A percentile compares a stretch with the other conserved stretches of the same genome.
Conservation (phyloP, 805 yeast species). For the Yueomyces sinensis region DNA sequence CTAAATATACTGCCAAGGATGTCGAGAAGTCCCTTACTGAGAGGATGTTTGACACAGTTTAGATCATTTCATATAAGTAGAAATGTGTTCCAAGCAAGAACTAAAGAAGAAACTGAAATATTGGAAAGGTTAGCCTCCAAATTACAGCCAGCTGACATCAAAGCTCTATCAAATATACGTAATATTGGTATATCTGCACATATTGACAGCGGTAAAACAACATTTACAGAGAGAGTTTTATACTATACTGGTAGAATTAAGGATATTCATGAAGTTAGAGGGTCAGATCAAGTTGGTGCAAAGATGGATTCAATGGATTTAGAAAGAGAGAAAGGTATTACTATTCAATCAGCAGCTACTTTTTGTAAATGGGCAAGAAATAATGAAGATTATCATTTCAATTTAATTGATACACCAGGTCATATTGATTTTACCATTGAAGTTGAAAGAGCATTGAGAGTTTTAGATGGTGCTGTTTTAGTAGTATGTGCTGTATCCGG, state of each 20-base stretch:
- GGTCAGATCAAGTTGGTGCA: conserved; percentile 96
- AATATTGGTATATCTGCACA: conserved; percentile 98
- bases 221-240: conserved; percentile 93
- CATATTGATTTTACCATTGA: conserved; percentile 98
- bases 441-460: conserved; percentile 97
- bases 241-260: conserved; percentile 95
- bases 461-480: conserved; percentile 93
- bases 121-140: conserved; percentile 2
- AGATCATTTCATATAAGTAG: no score
- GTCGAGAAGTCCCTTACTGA: no score
- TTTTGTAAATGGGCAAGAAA: conserved; percentile 92
- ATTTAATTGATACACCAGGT: conserved; percentile 96
- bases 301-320: conserved; percentile 99
- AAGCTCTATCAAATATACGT: conserved; percentile 49
- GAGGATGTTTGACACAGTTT: no score
- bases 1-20: no score
- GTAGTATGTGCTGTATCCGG: conserved; percentile 98
- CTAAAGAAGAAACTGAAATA: conserved; percentile 46
- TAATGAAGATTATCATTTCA: conserved; percentile 61
- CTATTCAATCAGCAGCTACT: conserved; percentile 98
- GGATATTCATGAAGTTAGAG: conserved; percentile 93
- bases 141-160: conserved; percentile 39
- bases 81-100: no score
- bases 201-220: conserved; percentile 95
- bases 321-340: conserved; percentile 96